Percentiles rank a stretch among this genome's conserved stretches.
These are phyloP conservation scores for Durotheca rogersii DNA, from an alignment of 495 filamentous ascomycete genomes.

Conservation along the genomic window DNA sequence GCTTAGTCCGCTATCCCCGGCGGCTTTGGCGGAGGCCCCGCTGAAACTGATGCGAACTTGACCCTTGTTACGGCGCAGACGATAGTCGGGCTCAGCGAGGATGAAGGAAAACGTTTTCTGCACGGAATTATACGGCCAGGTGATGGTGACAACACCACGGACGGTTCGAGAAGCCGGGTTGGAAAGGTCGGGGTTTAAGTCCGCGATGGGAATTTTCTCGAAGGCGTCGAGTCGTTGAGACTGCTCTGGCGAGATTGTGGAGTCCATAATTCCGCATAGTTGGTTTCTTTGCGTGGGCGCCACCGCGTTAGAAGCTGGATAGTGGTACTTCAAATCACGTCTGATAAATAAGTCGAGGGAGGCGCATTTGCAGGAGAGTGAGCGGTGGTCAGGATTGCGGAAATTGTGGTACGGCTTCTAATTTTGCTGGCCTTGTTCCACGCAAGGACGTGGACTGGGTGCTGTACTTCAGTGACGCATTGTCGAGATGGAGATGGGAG, in stretches of 20 bases:
- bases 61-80: conserved; percentile 72
- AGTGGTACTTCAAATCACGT: conserved; percentile 11
- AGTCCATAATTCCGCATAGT: conserved; percentile 32
- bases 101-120: conserved; percentile 70
- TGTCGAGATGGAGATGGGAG: too few species aligned
- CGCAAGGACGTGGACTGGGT: too few species aligned
- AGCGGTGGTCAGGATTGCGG: background rate
- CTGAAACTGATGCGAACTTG: conserved; percentile 81
- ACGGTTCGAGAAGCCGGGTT: conserved; percentile 40
- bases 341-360: conserved; percentile 3
- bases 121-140: conserved; percentile 88
- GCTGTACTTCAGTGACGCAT: too few species aligned
- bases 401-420: too few species aligned
- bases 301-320: conserved; percentile 24
- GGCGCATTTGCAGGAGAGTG: conserved; percentile 11
- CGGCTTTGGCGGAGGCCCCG: conserved; percentile 68
- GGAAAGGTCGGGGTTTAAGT: conserved; percentile 60
- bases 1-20: conserved; percentile 63
- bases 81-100: conserved; percentile 83
- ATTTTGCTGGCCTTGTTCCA: too few species aligned
- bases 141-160: conserved; percentile 71
- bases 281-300: conserved; percentile 9
- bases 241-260: conserved; percentile 13
- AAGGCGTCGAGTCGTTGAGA: conserved; percentile 19
- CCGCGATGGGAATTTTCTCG: conserved; percentile 61